Evolutionary conservation across 768 basidiomycete species (phyloP).

Genomic region (Pleurotus tuoliensis): DNA sequence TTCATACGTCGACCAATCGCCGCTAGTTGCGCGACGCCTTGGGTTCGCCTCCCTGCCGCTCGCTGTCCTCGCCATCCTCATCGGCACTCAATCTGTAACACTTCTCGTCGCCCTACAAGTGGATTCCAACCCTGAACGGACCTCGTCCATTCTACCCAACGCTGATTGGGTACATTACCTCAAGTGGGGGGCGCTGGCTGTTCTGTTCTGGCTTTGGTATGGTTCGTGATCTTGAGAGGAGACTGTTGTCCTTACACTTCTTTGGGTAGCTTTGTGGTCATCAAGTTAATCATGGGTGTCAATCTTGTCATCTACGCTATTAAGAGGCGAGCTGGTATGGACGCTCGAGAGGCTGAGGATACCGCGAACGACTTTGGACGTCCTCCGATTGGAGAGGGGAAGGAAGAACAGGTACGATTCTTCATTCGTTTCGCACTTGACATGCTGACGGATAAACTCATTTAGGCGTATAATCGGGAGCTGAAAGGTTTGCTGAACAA

Average conservation of each 20-base stretch:
- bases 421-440: background rate
- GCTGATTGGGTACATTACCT: slow-evolving; percentile 48
- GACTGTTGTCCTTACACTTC: background rate
- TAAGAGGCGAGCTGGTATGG: slow-evolving; percentile 70
- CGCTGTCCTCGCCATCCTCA: slow-evolving; percentile 75
- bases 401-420: slow-evolving; percentile 69
- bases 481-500: slow-evolving; percentile 71
- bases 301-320: slow-evolving; percentile 84
- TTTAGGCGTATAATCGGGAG: slow-evolving; percentile 77
- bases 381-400: slow-evolving; percentile 88
- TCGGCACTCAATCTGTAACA: slow-evolving; percentile 67
- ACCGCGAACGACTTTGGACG: slow-evolving; percentile 83
- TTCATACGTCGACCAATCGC: slow-evolving; percentile 92
- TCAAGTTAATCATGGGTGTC: slow-evolving; percentile 92
- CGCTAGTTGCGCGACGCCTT: slow-evolving; percentile 86
- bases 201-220: slow-evolving; percentile 84
- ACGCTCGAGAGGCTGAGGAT: slow-evolving; percentile 70
- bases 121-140: slow-evolving; percentile 41
- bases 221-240: slow-evolving; percentile 16
- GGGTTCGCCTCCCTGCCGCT: slow-evolving; percentile 93
- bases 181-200: slow-evolving; percentile 63
- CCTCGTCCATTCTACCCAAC: slow-evolving; percentile 38
- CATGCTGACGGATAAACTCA: background rate
- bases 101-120: slow-evolving; percentile 53
- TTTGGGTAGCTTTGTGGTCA: slow-evolving; percentile 62